Evolutionary conservation across 2,329 filamentous ascomycete genomes (phyloP), one percentile per base, ranked within the genome.

Genomic region (Neospermospora avenae): DNA sequence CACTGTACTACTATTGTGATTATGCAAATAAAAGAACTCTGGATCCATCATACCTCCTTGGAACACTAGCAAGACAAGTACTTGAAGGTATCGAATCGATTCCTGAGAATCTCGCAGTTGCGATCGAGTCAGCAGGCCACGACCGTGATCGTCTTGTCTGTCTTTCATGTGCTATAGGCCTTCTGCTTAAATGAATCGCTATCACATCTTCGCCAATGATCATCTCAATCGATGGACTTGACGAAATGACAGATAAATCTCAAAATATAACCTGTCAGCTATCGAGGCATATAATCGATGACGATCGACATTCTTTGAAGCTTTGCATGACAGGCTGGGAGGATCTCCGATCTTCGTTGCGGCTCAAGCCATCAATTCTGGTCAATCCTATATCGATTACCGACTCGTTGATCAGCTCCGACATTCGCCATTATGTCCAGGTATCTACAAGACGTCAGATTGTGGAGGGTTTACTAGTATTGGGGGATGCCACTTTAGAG

Each of bases 1-100:
- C 52, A 0, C 28, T 60, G 18, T 62, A 59, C n/a, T 59, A 61
- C 22, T 67, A 61, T 39, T 67, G 61, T 39, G 63, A 67, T 35
- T 64, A 67, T 24, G 37, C 61, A 3, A 58, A 67, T 20, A 64
- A 65, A 46, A 34, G 60, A 8, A 67, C 63, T 2, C 51, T 67
- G 1, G 56, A 65, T 8, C 55, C 61, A 1, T 42, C 24, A 13
- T 53, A 58, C n/a, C 37, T 67, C 7, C 63, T 65, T 37, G 62
- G 59, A 8, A 53, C 34, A 6, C 22, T 65, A 24, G 44, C 59
- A 16, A 45, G 59, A 8, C 57, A 62, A 28, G 20, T 53, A 16
- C 41, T 59, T 28, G 42, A 56, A 49, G 46, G 28, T 22, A 28
- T 55, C 13, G 49, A 60, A n/a, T 22, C 22, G 1, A 14, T 59